Evolutionary conservation across 306 rosid genomes (phyloP).

Genomic region (Trifolium fragiferum): DNA sequence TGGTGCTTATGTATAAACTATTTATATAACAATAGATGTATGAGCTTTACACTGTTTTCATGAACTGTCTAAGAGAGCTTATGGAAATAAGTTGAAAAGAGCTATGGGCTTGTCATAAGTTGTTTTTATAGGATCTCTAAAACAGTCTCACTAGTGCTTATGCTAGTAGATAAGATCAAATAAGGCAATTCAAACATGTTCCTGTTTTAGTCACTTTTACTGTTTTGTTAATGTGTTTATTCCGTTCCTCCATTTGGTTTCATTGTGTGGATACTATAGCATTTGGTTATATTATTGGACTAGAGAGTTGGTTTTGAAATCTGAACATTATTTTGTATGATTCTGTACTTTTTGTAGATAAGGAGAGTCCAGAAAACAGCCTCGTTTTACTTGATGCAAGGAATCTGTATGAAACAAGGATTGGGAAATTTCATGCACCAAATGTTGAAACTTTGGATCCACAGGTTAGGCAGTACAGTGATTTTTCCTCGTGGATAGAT

Average conservation of each 20-base stretch:
- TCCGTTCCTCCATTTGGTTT: background rate
- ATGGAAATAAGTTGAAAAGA: background rate
- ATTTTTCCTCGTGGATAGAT: slow-evolving; percentile 89
- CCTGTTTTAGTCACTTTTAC: background rate
- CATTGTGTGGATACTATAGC: background rate
- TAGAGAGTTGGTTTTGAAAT: slow-evolving; percentile 15
- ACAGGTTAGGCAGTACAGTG: slow-evolving; percentile 84
- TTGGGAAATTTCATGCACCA: slow-evolving; percentile 82
- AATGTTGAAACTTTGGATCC: slow-evolving; percentile 82
- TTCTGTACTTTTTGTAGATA: slow-evolving; percentile 35
- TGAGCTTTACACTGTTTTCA: background rate
- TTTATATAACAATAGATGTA: too few species aligned
- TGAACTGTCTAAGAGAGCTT: background rate
- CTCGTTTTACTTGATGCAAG: slow-evolving; percentile 87
- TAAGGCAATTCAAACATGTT: background rate
- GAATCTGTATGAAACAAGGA: slow-evolving; percentile 90
- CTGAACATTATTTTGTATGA: slow-evolving; percentile 28
- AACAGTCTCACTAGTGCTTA: background rate
- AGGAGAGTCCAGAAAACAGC: slow-evolving; percentile 40
- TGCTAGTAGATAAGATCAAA: background rate
- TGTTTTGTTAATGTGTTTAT: background rate
- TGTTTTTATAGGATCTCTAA: background rate
- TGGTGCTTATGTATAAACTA: background rate
- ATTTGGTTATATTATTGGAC: slow-evolving; percentile 11
- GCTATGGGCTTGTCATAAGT: background rate